These are phyloP conservation scores for Cystofilobasidium macerans DNA, from an alignment of 768 basidiomycete species.

Conservation along the genomic window DNA sequence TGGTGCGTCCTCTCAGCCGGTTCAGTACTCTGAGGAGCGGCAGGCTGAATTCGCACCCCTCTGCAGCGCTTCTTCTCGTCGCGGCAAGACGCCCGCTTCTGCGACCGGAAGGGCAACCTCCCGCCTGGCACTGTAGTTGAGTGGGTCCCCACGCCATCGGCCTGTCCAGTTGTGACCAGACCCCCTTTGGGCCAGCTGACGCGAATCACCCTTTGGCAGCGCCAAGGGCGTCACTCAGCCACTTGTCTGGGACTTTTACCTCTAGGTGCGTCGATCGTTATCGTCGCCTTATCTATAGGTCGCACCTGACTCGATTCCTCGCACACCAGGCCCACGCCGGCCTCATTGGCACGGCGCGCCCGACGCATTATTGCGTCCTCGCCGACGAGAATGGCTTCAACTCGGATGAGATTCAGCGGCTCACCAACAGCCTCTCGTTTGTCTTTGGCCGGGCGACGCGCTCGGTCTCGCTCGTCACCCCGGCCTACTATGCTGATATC, in stretches of 20 bases:
- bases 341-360: background rate
- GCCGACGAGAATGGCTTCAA: slow-evolving; percentile 43
- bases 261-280: background rate
- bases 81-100: background rate
- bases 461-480: slow-evolving; percentile 37
- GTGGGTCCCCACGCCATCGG: no score
- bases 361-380: background rate
- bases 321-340: background rate
- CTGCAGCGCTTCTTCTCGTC: background rate
- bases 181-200: no score
- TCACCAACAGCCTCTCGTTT: slow-evolving; percentile 58
- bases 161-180: no score
- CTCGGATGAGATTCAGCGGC: slow-evolving; percentile 59
- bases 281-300: no score
- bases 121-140: background rate
- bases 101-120: background rate
- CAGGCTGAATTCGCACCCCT: no score
- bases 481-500: background rate
- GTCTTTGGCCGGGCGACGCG: slow-evolving; percentile 73
- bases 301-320: no score
- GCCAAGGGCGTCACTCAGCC: background rate
- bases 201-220: background rate
- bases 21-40: no score
- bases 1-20: no score
- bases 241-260: background rate